Percentiles rank a stretch among this genome's conserved stretches.
phyloP scores from a whole-genome alignment of 75 land plant genomes.

The Pinus albicaulis region DNA sequence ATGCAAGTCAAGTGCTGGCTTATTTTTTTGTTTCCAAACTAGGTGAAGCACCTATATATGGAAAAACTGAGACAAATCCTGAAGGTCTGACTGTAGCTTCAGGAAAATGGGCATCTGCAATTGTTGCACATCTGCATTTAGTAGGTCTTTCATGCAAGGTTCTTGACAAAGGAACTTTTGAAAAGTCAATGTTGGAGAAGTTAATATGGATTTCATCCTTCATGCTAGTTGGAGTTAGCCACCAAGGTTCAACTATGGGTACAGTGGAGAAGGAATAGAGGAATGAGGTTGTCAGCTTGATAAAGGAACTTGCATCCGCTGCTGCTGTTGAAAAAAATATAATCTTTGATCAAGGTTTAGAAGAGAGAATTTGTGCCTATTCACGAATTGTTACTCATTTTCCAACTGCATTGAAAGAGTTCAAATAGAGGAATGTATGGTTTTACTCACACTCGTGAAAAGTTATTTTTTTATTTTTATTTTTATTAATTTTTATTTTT shows the following conservation, averaged over 20 bases:
- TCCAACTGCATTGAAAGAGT: conserved; percentile 97
- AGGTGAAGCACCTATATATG: conserved; percentile 90
- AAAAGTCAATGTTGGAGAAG: conserved; percentile 93
- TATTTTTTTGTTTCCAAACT: conserved; percentile 96
- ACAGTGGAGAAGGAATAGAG: conserved; percentile 75
- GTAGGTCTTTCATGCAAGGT: conserved; percentile 97
- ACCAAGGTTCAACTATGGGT: conserved; percentile 98
- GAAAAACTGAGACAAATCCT: conserved; percentile 95
- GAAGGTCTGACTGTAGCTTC: conserved; percentile 95
- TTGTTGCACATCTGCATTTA: conserved; percentile 69
- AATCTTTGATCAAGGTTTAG: conserved; percentile 73
- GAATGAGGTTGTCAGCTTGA: conserved; percentile 74
- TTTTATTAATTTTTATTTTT: too few species aligned
- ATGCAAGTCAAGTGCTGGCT: conserved; percentile 86
- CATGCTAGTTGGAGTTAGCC: conserved; percentile 97
- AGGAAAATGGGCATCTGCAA: conserved; percentile 94
- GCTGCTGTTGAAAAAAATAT: conserved; percentile 69
- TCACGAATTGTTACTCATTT: conserved; percentile 93
- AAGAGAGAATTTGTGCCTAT: conserved; percentile 93
- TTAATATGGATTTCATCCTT: conserved; percentile 96
- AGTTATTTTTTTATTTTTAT: too few species aligned
- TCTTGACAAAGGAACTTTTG: conserved; percentile 69
- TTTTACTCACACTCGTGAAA: too few species aligned
- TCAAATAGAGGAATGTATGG: too few species aligned
- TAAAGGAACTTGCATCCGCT: conserved; percentile 84